phyloP scores from a whole-genome alignment of 2,329 filamentous ascomycete genomes.

The Verticillium dahliae region DNA sequence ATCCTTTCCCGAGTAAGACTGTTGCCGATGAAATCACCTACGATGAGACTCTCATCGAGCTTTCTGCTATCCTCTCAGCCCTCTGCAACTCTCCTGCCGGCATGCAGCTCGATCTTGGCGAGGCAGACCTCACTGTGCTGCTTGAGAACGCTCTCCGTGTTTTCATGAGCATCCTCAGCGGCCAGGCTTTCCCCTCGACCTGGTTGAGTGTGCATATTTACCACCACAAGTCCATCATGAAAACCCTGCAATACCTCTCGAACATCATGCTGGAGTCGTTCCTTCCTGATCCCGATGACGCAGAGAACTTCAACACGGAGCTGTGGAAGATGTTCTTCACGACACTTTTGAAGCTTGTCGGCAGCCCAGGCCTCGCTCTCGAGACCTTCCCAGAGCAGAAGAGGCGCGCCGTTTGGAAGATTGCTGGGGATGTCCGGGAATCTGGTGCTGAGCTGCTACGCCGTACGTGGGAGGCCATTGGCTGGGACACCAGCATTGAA shows the following conservation, averaged over 20 bases:
- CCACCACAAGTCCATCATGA: conserved; percentile 85
- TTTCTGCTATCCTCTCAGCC: conserved; percentile 80
- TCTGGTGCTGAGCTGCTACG: conserved; percentile 80
- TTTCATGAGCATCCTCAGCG: conserved; percentile 81
- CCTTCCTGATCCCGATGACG: conserved; percentile 83
- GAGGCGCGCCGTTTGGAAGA: conserved; percentile 94
- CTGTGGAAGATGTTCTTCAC: conserved; percentile 93
- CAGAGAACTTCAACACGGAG: conserved; percentile 85
- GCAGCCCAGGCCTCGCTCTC: conserved; percentile 79
- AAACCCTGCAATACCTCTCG: conserved; percentile 75
- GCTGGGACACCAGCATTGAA: conserved; percentile 84
- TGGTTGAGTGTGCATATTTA: conserved; percentile 95
- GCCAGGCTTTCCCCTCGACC: conserved; percentile 78
- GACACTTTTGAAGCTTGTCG: conserved; percentile 80
- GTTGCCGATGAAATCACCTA: conserved; percentile 57
- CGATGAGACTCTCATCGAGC: conserved; percentile 82
- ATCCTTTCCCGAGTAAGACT: conserved; percentile 76
- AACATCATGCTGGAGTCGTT: conserved; percentile 75
- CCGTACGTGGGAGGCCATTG: conserved; percentile 88
- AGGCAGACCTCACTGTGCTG: conserved; percentile 68
- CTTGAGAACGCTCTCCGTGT: conserved; percentile 75
- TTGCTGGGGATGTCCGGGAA: conserved; percentile 91
- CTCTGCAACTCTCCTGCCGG: conserved; percentile 68
- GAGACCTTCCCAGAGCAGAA: conserved; percentile 98
- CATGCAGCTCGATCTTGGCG: conserved; percentile 68